phyloP scores from a whole-genome alignment of 306 rosid genomes.

The Cicer yamashitae region DNA sequence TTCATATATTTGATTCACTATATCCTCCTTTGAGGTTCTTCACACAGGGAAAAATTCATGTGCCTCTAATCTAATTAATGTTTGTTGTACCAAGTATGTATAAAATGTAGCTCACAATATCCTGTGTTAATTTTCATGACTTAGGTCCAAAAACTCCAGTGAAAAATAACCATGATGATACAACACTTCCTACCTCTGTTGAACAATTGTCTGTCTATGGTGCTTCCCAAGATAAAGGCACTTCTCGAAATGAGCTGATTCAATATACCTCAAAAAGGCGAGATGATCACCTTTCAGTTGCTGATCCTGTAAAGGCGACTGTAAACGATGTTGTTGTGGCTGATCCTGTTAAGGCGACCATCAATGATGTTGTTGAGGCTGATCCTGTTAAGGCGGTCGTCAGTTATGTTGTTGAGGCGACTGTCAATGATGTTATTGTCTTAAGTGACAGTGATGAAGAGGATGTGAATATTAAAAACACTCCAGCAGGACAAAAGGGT shows the following conservation, averaged over 20 bases:
- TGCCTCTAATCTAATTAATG: constrained; percentile 7
- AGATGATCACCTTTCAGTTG: neutral
- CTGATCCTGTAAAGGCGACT: too few species aligned
- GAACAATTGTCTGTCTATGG: constrained; percentile 25
- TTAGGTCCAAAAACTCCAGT: constrained; percentile 35
- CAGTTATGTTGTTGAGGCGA: neutral
- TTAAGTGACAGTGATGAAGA: constrained; percentile 50
- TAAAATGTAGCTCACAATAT: constrained; percentile 25
- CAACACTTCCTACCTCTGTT: constrained; percentile 28
- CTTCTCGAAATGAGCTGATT: constrained; percentile 32
- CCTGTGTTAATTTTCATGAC: constrained; percentile 20
- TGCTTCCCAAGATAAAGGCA: constrained; percentile 36
- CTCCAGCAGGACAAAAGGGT: constrained; percentile 8
- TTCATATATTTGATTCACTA: constrained; percentile 15
- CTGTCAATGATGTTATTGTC: constrained; percentile 42
- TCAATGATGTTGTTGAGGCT: constrained; percentile 34
- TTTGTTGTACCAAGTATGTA: constrained; percentile 5
- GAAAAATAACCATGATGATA: constrained; percentile 27
- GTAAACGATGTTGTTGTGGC: neutral
- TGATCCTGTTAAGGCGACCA: constrained; percentile 28
- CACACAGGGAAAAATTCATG: neutral
- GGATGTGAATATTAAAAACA: constrained; percentile 3
- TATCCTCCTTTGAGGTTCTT: constrained; percentile 22
- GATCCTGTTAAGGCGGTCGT: too few species aligned
- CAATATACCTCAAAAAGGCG: constrained; percentile 25